Evolutionary conservation across 345 rosid species (phyloP).

Genomic region (Jatropha curcas): DNA sequence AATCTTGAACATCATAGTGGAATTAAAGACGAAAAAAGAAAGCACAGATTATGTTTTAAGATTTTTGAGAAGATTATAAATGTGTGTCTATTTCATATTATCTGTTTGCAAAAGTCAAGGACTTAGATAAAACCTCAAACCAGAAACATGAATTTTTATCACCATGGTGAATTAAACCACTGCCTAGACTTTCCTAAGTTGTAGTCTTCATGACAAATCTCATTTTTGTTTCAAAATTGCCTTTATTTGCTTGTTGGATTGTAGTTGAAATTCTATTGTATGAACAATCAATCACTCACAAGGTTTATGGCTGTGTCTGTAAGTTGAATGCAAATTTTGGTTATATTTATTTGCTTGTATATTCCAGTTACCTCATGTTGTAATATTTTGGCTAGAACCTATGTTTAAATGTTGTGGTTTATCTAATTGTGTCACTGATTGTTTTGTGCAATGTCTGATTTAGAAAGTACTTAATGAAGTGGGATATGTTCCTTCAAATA

Average conservation of each 20-base stretch:
- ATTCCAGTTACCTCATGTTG: not conserved
- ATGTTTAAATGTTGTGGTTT: slow-evolving; percentile 2
- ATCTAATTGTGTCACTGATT: slow-evolving; percentile 16
- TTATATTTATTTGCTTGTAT: not conserved
- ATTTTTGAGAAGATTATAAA: not conserved
- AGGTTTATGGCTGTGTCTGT: not conserved
- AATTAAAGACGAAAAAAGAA: not conserved
- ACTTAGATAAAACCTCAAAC: not conserved
- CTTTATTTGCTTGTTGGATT: not conserved
- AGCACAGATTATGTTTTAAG: not conserved
- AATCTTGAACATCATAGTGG: not conserved
- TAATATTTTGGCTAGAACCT: not conserved
- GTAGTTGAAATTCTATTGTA: not conserved
- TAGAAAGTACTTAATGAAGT: slow-evolving; percentile 81
- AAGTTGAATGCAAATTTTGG: not conserved
- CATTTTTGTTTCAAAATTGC: not conserved
- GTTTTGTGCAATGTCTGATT: slow-evolving; percentile 15
- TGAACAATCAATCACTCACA: not conserved
- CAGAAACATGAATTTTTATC: not conserved
- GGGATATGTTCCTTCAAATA: slow-evolving; percentile 86
- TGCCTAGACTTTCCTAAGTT: not conserved
- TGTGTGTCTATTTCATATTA: not conserved
- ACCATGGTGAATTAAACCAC: not conserved
- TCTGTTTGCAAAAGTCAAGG: not conserved
- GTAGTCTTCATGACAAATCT: not conserved